Base-by-base conservation (phyloP, 192 early-diverging fungal genomes). In the Powellomyces hirtus region DNA sequence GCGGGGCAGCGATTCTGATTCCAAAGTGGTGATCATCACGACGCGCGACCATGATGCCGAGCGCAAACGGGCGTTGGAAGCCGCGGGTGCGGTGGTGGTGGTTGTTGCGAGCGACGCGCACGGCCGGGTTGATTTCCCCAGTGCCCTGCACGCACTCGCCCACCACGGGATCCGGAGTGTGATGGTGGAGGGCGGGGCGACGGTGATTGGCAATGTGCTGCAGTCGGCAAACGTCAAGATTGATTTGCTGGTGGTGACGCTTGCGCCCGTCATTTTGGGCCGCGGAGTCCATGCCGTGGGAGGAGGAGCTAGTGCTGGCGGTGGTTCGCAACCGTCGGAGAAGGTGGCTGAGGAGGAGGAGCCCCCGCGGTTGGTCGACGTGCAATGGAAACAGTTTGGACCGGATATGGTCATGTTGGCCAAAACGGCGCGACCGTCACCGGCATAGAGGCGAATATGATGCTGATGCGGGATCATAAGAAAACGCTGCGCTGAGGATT, bases 101-200 rank as follows among this genome's bases (percentile, higher is more conserved):
- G 49, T 72, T 13, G 57, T 85, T 29, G 37, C 0, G 34, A 31
- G n/a, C 16, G 58, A 55, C 35, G 29, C 27, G 2, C 18, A 40
- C n/a, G 57, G 35, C 8, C 51, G 57, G 4, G 31, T 77, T 5
- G 36, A 66, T 56, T 16, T 80, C 2, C 14, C 24, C 37, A 42
- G 29, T 14, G 61, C 64, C 16, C 30, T 81, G 26, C 4, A 10
- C 3, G 27, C 38, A 18, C 61, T 79, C n/a, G 33, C 5, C 16
- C 18, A 36, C 13, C 3, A 2, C 11, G 59, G 59, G 18, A 83
- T 92, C 22, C 37, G 60, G 8, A 59, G 72, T 2, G 55, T 96
- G 34, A 96, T 96, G 94, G 89, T 96, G 11, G 94, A 96, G 83
- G 94, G 94, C 35, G 94, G 94, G 24, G 87, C 91, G 0, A 72